phyloP scores from a whole-genome alignment of 78 protist species.

The Protostelium mycophagum region DNA sequence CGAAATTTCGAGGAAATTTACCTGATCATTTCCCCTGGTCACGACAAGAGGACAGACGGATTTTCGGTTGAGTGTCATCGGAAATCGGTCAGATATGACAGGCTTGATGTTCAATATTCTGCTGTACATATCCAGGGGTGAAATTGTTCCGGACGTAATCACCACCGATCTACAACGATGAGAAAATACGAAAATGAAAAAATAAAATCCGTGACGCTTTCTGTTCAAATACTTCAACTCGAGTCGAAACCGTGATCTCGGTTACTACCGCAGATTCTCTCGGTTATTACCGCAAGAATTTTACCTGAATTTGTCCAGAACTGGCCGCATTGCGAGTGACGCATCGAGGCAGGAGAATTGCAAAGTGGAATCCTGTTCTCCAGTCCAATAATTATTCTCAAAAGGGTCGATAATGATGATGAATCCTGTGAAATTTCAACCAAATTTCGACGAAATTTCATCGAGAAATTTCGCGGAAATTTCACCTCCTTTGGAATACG shows the following conservation, averaged over 20 bases:
- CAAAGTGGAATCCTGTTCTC: conserved; percentile 61
- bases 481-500: conserved; percentile 64
- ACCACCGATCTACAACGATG: conserved; percentile 58
- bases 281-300: too few species aligned
- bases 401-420: conserved; percentile 86
- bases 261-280: too few species aligned
- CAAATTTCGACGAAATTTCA: background rate
- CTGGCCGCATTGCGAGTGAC: conserved; percentile 87
- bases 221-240: too few species aligned
- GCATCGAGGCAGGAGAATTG: conserved; percentile 92
- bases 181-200: too few species aligned
- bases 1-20: background rate
- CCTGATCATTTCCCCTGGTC: background rate
- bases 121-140: conserved; percentile 96
- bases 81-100: conserved; percentile 28
- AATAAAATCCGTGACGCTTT: too few species aligned
- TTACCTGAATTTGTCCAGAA: conserved; percentile 64
- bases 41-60: conserved; percentile 66
- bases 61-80: conserved; percentile 68
- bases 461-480: background rate
- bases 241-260: too few species aligned
- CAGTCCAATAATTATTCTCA: conserved; percentile 17
- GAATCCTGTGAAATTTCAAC: conserved; percentile 54
- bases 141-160: conserved; percentile 87
- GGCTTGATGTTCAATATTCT: conserved; percentile 87